A percentile compares a stretch with the other conserved stretches of the same genome.
phyloP scores from a whole-genome alignment of 306 rosid genomes.

The Adenanthera pavonina region DNA sequence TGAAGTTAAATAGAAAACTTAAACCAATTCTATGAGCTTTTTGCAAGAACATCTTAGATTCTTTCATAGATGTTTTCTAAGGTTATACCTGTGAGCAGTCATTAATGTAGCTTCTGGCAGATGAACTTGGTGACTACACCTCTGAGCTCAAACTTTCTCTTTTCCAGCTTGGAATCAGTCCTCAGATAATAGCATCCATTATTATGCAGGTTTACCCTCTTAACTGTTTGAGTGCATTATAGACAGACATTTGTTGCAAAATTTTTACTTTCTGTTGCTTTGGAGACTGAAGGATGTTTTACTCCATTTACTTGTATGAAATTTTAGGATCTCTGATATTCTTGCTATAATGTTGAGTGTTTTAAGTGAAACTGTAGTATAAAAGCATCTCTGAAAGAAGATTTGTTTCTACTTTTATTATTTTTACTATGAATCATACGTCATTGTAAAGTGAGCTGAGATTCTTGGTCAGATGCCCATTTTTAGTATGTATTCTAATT shows the following conservation, averaged over 20 bases:
- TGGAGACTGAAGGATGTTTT: slow-evolving; percentile 34
- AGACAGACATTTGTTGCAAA: slow-evolving; percentile 9
- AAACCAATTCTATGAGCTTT: not conserved
- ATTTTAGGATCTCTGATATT: slow-evolving; percentile 10
- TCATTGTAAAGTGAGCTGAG: slow-evolving; percentile 20
- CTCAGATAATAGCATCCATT: slow-evolving; percentile 94
- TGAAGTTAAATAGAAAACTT: slow-evolving; percentile 26
- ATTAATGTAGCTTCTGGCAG: slow-evolving; percentile 69
- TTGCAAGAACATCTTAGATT: slow-evolving; percentile 15
- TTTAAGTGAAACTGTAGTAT: not conserved
- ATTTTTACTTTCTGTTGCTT: slow-evolving; percentile 28
- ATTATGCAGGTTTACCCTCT: slow-evolving; percentile 84
- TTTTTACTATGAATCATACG: slow-evolving; percentile 13
- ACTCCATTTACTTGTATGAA: slow-evolving; percentile 16
- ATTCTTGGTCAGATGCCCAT: slow-evolving; percentile 16
- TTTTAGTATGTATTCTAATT: slow-evolving; percentile 20
- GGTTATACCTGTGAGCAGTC: slow-evolving; percentile 45
- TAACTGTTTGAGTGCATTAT: slow-evolving; percentile 22
- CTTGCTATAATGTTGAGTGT: not conserved
- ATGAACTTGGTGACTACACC: slow-evolving; percentile 90
- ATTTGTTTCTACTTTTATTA: slow-evolving; percentile 12
- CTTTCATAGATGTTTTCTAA: slow-evolving; percentile 30
- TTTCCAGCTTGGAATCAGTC: slow-evolving; percentile 98
- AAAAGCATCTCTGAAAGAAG: slow-evolving; percentile 14
- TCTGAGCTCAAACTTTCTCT: slow-evolving; percentile 90